Percentiles rank a stretch among this genome's conserved stretches.
phyloP scores from a whole-genome alignment of 1,284 basidiomycete species.

The Porphyrellus sp. region DNA sequence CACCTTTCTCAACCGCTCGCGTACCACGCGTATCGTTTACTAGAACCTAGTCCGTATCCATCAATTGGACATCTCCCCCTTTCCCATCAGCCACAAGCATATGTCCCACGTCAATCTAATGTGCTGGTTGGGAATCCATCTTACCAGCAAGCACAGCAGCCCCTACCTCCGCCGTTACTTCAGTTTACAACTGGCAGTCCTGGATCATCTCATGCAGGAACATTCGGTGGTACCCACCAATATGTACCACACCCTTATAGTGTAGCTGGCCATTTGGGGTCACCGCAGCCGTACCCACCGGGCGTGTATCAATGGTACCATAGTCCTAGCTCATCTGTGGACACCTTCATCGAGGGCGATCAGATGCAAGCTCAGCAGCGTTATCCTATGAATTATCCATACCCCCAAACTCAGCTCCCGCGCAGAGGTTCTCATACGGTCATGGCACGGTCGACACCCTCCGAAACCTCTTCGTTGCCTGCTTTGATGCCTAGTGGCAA shows the following conservation, averaged over 20 bases:
- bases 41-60: conserved; percentile 34
- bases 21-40: conserved; percentile 33
- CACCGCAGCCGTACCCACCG: conserved; percentile 43
- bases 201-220: conserved; percentile 26
- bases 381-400: conserved; percentile 39
- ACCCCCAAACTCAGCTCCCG: conserved; percentile 5
- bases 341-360: conserved; percentile 36
- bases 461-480: not conserved
- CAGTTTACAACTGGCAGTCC: conserved; percentile 14
- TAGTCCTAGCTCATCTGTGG: conserved; percentile 32
- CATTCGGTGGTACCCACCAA: conserved; percentile 32
- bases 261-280: conserved; percentile 39
- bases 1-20: conserved; percentile 40
- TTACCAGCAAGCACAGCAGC: conserved; percentile 10
- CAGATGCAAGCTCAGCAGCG: conserved; percentile 39
- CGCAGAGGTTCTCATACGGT: conserved; percentile 13
- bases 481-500: not conserved
- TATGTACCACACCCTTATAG: conserved; percentile 44
- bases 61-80: conserved; percentile 38
- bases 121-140: conserved; percentile 17
- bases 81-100: conserved; percentile 31
- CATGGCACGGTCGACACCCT: not conserved
- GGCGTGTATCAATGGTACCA: conserved; percentile 50
- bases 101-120: conserved; percentile 31
- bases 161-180: conserved; percentile 24